Evolutionary conservation across 345 rosid genomes (phyloP).

Genomic region (Gossypium raimondii): DNA sequence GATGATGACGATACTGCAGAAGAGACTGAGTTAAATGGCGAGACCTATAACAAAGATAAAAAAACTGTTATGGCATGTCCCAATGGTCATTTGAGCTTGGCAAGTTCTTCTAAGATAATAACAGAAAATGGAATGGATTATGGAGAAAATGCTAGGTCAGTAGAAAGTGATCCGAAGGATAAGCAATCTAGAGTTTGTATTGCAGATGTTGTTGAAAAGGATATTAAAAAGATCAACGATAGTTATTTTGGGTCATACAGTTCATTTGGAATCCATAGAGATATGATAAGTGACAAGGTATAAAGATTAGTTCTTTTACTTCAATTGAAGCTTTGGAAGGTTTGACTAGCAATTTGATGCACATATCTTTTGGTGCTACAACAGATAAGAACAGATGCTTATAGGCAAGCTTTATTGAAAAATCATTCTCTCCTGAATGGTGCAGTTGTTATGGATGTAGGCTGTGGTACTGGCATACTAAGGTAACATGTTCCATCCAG

Average conservation of each 20-base stretch:
- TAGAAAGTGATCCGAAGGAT: constrained; percentile 20
- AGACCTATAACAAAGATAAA: constrained; percentile 23
- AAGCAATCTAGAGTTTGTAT: constrained; percentile 26
- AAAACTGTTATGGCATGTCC: constrained; percentile 32
- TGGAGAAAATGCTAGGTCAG: constrained; percentile 20
- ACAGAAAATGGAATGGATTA: constrained; percentile 25
- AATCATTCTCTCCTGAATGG: constrained; percentile 69
- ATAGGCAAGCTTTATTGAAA: constrained; percentile 72
- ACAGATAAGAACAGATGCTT: constrained; percentile 84
- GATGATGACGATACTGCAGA: constrained; percentile 33
- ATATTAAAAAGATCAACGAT: constrained; percentile 61
- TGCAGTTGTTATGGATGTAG: constrained; percentile 94
- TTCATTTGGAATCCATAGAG: constrained; percentile 83
- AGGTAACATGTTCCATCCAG: constrained; percentile 40
- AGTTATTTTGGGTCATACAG: constrained; percentile 85
- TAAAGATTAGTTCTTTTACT: neutral
- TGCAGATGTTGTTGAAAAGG: constrained; percentile 36
- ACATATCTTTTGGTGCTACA: constrained; percentile 26
- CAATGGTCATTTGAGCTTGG: constrained; percentile 23
- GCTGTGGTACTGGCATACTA: constrained; percentile 94
- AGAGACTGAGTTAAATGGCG: constrained; percentile 20
- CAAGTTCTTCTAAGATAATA: constrained; percentile 25
- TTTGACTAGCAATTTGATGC: neutral
- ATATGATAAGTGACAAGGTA: constrained; percentile 92
- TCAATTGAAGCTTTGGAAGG: constrained; percentile 3